phyloP scores from a whole-genome alignment of 768 basidiomycete species.

The Cyathus striatus region DNA sequence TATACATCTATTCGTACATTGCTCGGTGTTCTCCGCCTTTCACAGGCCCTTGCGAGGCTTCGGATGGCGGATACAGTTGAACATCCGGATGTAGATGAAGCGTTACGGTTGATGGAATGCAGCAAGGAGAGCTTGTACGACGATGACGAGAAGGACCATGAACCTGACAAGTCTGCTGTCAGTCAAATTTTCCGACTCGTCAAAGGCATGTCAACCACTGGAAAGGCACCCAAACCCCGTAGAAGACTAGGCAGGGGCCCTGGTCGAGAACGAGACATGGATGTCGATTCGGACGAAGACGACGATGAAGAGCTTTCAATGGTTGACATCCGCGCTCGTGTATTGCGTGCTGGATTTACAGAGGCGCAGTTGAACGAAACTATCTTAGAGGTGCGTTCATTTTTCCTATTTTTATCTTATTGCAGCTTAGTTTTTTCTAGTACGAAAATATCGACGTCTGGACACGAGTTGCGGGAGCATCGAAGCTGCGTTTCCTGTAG shows the following conservation, averaged over 20 bases:
- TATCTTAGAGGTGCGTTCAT: slow-evolving; percentile 60
- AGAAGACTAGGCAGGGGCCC: slow-evolving; percentile 66
- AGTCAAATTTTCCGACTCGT: slow-evolving; percentile 90
- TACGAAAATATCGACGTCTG: slow-evolving; percentile 85
- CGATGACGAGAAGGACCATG: slow-evolving; percentile 64
- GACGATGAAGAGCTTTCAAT: slow-evolving; percentile 75
- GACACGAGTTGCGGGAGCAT: slow-evolving; percentile 77
- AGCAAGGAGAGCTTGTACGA: slow-evolving; percentile 90
- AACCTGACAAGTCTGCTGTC: slow-evolving; percentile 71
- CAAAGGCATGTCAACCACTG: slow-evolving; percentile 69
- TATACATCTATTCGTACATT: slow-evolving; percentile 97
- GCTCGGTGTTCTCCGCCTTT: slow-evolving; percentile 88
- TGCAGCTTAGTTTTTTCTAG: slow-evolving; percentile 34
- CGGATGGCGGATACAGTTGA: slow-evolving; percentile 80
- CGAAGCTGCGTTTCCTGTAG: slow-evolving; percentile 69
- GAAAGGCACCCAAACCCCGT: slow-evolving; percentile 24
- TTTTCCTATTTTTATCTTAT: slow-evolving; percentile 4
- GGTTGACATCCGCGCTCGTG: slow-evolving; percentile 82
- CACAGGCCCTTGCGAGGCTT: slow-evolving; percentile 91
- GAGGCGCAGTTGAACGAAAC: slow-evolving; percentile 88
- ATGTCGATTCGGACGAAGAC: slow-evolving; percentile 63
- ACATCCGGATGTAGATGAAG: slow-evolving; percentile 91
- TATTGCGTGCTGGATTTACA: slow-evolving; percentile 84
- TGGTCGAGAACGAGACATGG: slow-evolving; percentile 65
- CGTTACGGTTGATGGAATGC: slow-evolving; percentile 93